Base-by-base conservation (phyloP, 2,329 filamentous ascomycete genomes). In the Penicillium sp. region DNA sequence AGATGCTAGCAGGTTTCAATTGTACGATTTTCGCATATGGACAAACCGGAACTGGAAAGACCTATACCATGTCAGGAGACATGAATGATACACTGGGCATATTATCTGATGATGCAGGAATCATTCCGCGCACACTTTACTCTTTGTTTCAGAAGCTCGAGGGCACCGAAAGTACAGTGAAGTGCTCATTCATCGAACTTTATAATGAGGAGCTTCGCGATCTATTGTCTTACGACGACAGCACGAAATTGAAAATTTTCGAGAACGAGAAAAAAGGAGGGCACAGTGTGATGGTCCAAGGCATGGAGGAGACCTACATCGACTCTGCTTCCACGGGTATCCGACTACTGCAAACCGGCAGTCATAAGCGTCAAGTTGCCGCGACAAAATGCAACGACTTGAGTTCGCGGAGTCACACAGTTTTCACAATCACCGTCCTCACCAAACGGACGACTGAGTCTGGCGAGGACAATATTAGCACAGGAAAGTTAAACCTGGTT, bases 381-480 rank as follows among this genome's bases (percentile, higher is more conserved):
- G 92, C 95, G 4, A 99, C 94, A n/a, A 97, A 97, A 75, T 99
- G 94, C 83, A 99, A 99, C 72, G 94, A 99, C 67, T 85, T 97
- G 52, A 97, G 92, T 75, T 97, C 92, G 66, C 87, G 94, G 72
- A 96, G 92, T 78, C 95, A 99, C 70, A 99, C 94, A 0, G 89
- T 99, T 21, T 99, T 99, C 70, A 97, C 94, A 7, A 90, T 99
- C 56, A 97, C 93, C 1, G 90, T 92, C 0, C 91, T 92, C 69
- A 88, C 92, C 67, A 96, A 96, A 74, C 87, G 89, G 58, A 85
- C 85, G 1, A 85, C 86, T 2, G 90, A 95, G 45, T 86, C 88
- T 57, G 92, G 92, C 4, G 92, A 97, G 69, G 93, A 97, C 58
- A 92, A 90, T 67, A 83, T 97, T 46, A 91, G 89, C 69, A 87